A percentile compares a stretch with the other conserved stretches of the same genome.
phyloP scores from a whole-genome alignment of 169 alveolate genomes.

The Eimeria maxima region DNA sequence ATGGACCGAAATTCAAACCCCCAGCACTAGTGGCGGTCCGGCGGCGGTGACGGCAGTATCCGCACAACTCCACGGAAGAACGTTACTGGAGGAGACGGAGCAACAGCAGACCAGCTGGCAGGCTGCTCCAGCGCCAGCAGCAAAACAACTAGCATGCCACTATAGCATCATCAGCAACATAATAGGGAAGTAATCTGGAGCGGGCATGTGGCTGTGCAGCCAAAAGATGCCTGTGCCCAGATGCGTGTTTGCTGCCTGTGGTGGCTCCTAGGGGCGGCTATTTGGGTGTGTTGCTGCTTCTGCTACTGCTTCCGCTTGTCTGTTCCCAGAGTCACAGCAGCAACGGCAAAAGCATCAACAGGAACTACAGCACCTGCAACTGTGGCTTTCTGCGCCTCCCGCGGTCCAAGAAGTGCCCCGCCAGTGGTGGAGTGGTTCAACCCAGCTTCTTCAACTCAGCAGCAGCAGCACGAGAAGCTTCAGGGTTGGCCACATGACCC shows the following conservation, averaged over 20 bases:
- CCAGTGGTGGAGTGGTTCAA: slow-evolving; percentile 26
- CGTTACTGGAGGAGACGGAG: neutral
- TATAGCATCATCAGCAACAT: no score
- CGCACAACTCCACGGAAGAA: neutral
- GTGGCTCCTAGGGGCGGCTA: neutral
- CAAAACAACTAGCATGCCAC: neutral
- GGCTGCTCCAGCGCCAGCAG: neutral
- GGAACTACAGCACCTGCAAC: neutral
- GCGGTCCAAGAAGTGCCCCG: neutral
- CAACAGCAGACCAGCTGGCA: neutral
- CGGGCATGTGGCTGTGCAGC: neutral
- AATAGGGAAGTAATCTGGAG: no score
- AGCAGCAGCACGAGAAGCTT: neutral
- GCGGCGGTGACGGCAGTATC: neutral
- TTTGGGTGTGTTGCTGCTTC: neutral
- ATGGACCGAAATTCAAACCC: no score
- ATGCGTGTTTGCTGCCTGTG: neutral
- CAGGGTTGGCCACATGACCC: neutral
- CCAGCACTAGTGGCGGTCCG: neutral
- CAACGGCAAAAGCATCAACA: neutral
- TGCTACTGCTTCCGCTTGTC: slow-evolving; percentile 29
- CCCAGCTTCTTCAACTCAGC: neutral
- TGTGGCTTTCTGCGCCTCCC: neutral
- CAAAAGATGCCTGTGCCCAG: neutral
- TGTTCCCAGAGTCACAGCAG: neutral